These are phyloP conservation scores for Didymella lethalis DNA, from an alignment of 2,329 filamentous ascomycete species.

Conservation along the genomic window DNA sequence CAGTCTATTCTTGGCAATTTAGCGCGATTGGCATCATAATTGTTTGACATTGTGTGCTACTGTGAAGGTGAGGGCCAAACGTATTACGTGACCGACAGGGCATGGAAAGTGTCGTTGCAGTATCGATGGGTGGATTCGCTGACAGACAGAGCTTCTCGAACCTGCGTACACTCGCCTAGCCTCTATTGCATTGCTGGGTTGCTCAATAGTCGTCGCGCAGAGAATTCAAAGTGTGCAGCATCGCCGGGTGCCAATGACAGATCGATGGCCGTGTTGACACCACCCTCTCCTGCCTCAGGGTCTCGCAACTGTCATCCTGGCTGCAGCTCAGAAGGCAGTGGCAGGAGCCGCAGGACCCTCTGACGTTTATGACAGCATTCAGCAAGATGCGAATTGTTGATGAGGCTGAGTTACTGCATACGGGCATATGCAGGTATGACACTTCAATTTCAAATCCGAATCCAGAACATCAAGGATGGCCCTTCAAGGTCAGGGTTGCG, in stretches of 20 bases:
- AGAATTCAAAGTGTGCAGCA: neutral
- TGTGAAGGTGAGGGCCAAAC: neutral
- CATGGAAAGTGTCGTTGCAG: neutral
- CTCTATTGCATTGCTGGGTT: neutral
- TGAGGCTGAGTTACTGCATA: conserved; percentile 3
- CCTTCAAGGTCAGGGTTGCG: conserved; percentile 6
- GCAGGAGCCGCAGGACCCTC: conserved; percentile 4
- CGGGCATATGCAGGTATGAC: neutral
- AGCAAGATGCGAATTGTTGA: neutral
- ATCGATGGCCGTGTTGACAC: neutral
- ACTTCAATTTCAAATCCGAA: neutral
- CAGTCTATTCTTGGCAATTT: conserved; percentile 1
- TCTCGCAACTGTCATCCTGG: neutral
- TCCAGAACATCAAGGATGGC: neutral
- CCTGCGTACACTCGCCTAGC: neutral
- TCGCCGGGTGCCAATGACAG: conserved; percentile 6
- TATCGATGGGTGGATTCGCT: conserved; percentile 1
- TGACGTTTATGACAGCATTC: neutral
- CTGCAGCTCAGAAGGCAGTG: neutral
- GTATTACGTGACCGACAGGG: neutral
- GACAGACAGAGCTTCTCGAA: neutral
- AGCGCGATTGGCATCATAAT: neutral
- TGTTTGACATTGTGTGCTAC: neutral
- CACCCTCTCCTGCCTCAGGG: neutral
- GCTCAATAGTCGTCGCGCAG: conserved; percentile 1